Evolutionary conservation across 2,329 filamentous ascomycete genomes (phyloP).

Genomic region (Epichloe baconii): DNA sequence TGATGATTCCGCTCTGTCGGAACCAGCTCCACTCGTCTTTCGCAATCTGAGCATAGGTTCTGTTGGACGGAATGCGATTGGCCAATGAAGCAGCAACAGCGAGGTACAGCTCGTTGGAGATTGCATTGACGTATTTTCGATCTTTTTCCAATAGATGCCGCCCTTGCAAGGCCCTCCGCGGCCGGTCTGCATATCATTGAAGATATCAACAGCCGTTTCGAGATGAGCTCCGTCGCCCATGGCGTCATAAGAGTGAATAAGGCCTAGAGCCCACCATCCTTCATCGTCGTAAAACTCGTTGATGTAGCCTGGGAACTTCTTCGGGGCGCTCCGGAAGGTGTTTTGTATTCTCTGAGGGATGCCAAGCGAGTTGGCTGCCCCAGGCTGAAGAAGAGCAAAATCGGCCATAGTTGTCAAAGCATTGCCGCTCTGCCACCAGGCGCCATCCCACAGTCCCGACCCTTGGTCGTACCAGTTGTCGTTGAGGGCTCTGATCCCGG

Average conservation of each 20-base stretch:
- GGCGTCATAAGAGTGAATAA: constrained; percentile 43
- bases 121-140: constrained; percentile 36
- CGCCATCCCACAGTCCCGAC: constrained; percentile 49
- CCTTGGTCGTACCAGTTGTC: constrained; percentile 42
- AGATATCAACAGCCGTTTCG: constrained; percentile 37
- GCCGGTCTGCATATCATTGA: constrained; percentile 41
- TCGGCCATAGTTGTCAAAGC: constrained; percentile 49
- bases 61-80: constrained; percentile 31
- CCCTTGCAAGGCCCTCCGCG: constrained; percentile 33
- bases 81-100: constrained; percentile 40
- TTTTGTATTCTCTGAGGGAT: constrained; percentile 27
- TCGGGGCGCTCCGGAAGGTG: constrained; percentile 33
- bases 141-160: constrained; percentile 43
- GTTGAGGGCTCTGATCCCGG: constrained; percentile 34
- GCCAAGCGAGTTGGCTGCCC: constrained; percentile 22
- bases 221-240: constrained; percentile 38
- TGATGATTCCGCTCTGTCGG: constrained; percentile 35
- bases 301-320: constrained; percentile 27
- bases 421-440: constrained; percentile 66
- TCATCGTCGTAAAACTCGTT: constrained; percentile 47
- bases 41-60: constrained; percentile 34
- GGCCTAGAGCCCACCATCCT: constrained; percentile 48
- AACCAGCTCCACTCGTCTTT: constrained; percentile 41
- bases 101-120: constrained; percentile 45
- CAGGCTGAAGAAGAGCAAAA: constrained; percentile 24